These are phyloP conservation scores for Teratosphaeria viscida DNA, from an alignment of 2,329 filamentous ascomycete genomes.

Conservation along the genomic window DNA sequence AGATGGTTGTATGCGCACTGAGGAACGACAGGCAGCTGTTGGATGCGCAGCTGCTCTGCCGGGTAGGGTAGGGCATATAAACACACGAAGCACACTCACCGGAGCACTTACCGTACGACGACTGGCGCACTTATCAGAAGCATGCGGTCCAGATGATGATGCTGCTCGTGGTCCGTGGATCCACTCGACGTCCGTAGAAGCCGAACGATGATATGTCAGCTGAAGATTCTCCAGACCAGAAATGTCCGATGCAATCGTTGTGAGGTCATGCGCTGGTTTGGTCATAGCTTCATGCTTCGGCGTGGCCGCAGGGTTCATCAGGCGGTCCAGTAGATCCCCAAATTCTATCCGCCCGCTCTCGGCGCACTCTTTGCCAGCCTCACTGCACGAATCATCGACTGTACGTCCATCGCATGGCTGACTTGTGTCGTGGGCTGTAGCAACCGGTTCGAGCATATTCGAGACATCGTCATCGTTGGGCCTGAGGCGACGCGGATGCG, in stretches of 20 bases:
- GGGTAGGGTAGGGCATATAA: background rate
- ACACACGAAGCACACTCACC: background rate
- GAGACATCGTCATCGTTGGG: background rate
- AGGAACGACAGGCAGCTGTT: background rate
- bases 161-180: background rate
- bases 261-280: background rate
- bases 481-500: background rate
- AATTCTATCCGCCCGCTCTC: background rate
- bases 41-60: background rate
- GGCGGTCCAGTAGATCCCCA: background rate
- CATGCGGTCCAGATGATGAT: background rate
- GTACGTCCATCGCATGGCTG: background rate
- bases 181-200: background rate
- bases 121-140: background rate
- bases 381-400: background rate
- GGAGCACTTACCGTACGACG: background rate
- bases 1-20: background rate
- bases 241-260: background rate
- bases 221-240: background rate
- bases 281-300: background rate
- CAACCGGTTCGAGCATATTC: background rate
- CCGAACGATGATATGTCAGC: background rate
- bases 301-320: background rate
- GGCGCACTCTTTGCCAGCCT: background rate
- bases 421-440: background rate